Evolutionary conservation across 768 basidiomycete species (phyloP).

Genomic region (Pisolithus microcarpus): DNA sequence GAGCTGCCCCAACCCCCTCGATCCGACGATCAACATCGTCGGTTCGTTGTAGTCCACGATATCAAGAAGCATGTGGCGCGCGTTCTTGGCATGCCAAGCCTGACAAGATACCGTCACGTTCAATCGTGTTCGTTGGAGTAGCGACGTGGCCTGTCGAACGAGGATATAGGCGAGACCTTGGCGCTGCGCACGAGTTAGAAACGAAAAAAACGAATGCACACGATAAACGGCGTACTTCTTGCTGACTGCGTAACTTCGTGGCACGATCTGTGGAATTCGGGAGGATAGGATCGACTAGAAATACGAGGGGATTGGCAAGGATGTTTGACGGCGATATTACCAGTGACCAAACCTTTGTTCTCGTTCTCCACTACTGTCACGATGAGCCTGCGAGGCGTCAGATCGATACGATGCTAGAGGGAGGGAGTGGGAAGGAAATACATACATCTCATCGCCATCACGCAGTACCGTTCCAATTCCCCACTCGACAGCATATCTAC

Average conservation of each 20-base stretch:
- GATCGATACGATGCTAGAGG: constrained; percentile 1
- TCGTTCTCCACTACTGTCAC: constrained; percentile 93
- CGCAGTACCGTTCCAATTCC: constrained; percentile 92
- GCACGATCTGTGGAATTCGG: constrained; percentile 66
- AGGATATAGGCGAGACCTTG: constrained; percentile 86
- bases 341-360: constrained; percentile 54
- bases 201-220: constrained; percentile 1
- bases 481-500: constrained; percentile 95
- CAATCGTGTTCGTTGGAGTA: constrained; percentile 85
- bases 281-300: constrained; percentile 56
- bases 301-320: background rate
- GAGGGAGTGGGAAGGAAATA: constrained; percentile 1
- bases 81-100: constrained; percentile 96
- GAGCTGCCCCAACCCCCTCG: constrained; percentile 80
- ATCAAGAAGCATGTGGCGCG: constrained; percentile 85
- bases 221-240: constrained; percentile 55
- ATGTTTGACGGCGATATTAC: background rate
- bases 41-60: constrained; percentile 85
- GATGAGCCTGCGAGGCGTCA: constrained; percentile 45
- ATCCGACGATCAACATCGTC: constrained; percentile 90
- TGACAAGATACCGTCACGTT: constrained; percentile 87
- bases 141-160: constrained; percentile 78
- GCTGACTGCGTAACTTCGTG: constrained; percentile 78
- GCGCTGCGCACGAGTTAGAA: constrained; percentile 41
- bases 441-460: constrained; percentile 86